A percentile compares a stretch with the other conserved stretches of the same genome.
phyloP scores from a whole-genome alignment of 2,329 filamentous ascomycete genomes.

The Pseudogymnoascus verrucosus region DNA sequence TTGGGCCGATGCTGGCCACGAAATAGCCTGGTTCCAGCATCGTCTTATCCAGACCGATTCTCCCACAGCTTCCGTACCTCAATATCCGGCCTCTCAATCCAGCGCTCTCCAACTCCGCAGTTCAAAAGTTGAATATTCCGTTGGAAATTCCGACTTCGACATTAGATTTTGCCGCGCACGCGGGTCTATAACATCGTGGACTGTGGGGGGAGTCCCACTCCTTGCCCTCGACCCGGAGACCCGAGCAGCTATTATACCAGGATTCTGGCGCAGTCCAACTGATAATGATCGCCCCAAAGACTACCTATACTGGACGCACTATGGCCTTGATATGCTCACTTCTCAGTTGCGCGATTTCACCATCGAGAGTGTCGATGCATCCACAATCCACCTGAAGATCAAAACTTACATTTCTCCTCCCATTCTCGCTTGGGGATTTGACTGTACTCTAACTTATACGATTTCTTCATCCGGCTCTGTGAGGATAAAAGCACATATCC shows the following conservation, averaged over 20 bases:
- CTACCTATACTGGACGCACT: slow-evolving; percentile 49
- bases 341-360: slow-evolving; percentile 38
- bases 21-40: slow-evolving; percentile 40
- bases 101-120: slow-evolving; percentile 9
- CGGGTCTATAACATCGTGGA: slow-evolving; percentile 38
- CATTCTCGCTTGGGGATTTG: slow-evolving; percentile 51
- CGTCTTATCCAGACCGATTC: not conserved
- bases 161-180: slow-evolving; percentile 39
- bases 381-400: slow-evolving; percentile 32
- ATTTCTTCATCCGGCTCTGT: slow-evolving; percentile 40
- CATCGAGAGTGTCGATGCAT: slow-evolving; percentile 24
- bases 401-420: slow-evolving; percentile 48
- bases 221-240: slow-evolving; percentile 31
- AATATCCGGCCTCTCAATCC: slow-evolving; percentile 12
- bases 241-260: slow-evolving; percentile 34
- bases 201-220: slow-evolving; percentile 28
- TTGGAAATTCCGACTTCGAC: slow-evolving; percentile 29
- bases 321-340: slow-evolving; percentile 40
- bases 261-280: slow-evolving; percentile 57
- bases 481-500: slow-evolving; percentile 37
- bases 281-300: slow-evolving; percentile 54
- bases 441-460: slow-evolving; percentile 43
- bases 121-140: slow-evolving; percentile 21
- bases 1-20: slow-evolving; percentile 47
- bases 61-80: slow-evolving; percentile 12